phyloP scores from a whole-genome alignment of 208 protist species.

The Leishmania arabica region DNA sequence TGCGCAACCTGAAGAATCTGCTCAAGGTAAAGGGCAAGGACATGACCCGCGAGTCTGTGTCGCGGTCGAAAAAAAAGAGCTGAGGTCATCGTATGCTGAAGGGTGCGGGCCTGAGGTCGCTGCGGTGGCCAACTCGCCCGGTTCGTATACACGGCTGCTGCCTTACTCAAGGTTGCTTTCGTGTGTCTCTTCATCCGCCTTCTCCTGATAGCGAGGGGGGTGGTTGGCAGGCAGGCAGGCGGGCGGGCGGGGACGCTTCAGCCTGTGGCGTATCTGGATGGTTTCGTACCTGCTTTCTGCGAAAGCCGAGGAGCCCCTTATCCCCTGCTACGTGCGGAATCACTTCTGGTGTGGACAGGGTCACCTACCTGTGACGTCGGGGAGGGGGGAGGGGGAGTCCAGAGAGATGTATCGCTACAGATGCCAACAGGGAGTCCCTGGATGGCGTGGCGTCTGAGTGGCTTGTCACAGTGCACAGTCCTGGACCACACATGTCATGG shows the following conservation, averaged over 20 bases:
- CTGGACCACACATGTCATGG: background rate
- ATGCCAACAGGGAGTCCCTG: background rate
- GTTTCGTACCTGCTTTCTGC: background rate
- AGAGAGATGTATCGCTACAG: background rate
- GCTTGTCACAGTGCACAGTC: background rate
- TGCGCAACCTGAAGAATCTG: conserved; percentile 29
- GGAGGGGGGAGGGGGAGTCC: background rate
- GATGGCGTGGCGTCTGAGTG: background rate
- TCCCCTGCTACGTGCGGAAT: too few relatives aligned
- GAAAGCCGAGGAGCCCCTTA: background rate
- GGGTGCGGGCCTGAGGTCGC: conserved; percentile 2
- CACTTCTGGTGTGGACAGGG: background rate
- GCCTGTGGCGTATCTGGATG: background rate
- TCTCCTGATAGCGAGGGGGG: background rate
- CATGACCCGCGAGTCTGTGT: conserved; percentile 40
- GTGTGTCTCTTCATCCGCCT: background rate
- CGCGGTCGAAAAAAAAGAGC: conserved; percentile 24
- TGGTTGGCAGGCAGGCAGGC: too few relatives aligned
- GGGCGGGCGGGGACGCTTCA: background rate
- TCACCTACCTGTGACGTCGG: background rate
- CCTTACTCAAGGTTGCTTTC: background rate
- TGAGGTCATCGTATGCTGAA: background rate
- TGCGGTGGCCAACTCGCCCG: background rate
- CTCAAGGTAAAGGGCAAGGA: conserved; percentile 52
- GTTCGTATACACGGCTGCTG: background rate